These are phyloP conservation scores for Chrysosporium queenslandicum DNA, from an alignment of 2,329 filamentous ascomycete species.

Conservation along the genomic window DNA sequence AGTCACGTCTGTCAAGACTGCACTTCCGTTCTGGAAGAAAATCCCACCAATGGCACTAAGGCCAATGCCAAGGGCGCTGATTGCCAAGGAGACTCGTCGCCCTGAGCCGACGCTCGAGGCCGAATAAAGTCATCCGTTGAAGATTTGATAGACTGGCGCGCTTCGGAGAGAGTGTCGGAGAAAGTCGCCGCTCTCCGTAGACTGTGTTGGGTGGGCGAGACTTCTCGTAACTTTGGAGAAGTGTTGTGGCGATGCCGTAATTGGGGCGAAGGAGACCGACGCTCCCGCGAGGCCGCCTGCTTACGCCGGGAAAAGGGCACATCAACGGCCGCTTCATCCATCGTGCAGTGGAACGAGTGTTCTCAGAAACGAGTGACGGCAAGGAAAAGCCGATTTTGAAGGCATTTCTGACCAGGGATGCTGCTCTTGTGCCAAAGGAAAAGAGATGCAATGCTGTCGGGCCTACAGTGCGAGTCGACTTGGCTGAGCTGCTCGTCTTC, in stretches of 20 bases:
- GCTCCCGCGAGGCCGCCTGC: background rate
- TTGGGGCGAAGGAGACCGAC: conserved; percentile 2
- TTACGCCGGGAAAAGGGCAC: background rate
- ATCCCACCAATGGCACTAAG: conserved; percentile 68
- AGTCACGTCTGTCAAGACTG: conserved; percentile 74
- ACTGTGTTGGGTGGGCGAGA: conserved; percentile 19
- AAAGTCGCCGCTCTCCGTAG: conserved; percentile 66
- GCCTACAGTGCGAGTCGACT: too few relatives aligned
- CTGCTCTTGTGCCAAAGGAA: background rate
- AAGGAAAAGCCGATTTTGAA: background rate
- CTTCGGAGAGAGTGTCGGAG: conserved; percentile 64
- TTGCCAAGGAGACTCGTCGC: conserved; percentile 61
- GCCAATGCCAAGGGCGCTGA: conserved; percentile 74
- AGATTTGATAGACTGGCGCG: conserved; percentile 51
- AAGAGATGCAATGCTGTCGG: too few relatives aligned
- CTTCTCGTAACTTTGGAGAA: conserved; percentile 12
- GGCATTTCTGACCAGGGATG: background rate
- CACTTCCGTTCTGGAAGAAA: conserved; percentile 73
- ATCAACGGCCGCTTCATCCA: background rate
- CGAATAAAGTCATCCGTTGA: conserved; percentile 62
- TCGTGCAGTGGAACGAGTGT: background rate
- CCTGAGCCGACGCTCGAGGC: conserved; percentile 41
- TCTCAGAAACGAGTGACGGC: background rate
- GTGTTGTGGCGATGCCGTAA: conserved; percentile 17
- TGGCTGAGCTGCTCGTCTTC: background rate